Conservation (phyloP, 164 flowering plant genomes). For the Malania oleifera region DNA sequence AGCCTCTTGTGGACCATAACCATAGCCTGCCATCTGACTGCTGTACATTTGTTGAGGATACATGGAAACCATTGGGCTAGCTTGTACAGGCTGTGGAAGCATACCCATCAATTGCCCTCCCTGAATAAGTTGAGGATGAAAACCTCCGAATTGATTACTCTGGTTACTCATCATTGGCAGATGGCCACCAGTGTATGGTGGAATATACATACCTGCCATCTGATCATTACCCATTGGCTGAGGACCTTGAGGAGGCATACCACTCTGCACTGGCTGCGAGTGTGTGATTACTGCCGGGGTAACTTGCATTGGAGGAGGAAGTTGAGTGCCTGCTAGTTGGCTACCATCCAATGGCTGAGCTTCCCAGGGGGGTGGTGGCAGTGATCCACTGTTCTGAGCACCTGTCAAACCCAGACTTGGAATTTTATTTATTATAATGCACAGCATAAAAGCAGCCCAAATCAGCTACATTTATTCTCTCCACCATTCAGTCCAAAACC, state of each 20-base stretch:
- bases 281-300: slow-evolving; percentile 30
- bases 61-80: slow-evolving; percentile 32
- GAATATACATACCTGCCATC: slow-evolving; percentile 35
- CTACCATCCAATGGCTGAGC: slow-evolving; percentile 39
- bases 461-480: not conserved
- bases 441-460: not conserved
- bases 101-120: slow-evolving; percentile 49
- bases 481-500: no score
- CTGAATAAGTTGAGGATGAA: slow-evolving; percentile 38
- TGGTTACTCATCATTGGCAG: slow-evolving; percentile 21
- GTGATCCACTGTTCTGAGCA: slow-evolving; percentile 38
- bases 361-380: slow-evolving; percentile 99
- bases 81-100: slow-evolving; percentile 49
- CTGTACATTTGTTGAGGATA: slow-evolving; percentile 58
- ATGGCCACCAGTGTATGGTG: slow-evolving; percentile 33
- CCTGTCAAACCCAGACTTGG: slow-evolving; percentile 25
- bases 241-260: slow-evolving; percentile 26
- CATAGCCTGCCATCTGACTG: slow-evolving; percentile 59
- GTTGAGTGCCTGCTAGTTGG: slow-evolving; percentile 20
- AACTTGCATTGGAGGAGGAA: slow-evolving; percentile 41
- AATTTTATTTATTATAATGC: no score
- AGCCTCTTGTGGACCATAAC: slow-evolving; percentile 43
- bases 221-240: slow-evolving; percentile 33
- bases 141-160: slow-evolving; percentile 33
- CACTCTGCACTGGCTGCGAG: slow-evolving; percentile 35